Base-by-base conservation (phyloP, 257 asterid genomes). In the Knoxia roxburghii region DNA sequence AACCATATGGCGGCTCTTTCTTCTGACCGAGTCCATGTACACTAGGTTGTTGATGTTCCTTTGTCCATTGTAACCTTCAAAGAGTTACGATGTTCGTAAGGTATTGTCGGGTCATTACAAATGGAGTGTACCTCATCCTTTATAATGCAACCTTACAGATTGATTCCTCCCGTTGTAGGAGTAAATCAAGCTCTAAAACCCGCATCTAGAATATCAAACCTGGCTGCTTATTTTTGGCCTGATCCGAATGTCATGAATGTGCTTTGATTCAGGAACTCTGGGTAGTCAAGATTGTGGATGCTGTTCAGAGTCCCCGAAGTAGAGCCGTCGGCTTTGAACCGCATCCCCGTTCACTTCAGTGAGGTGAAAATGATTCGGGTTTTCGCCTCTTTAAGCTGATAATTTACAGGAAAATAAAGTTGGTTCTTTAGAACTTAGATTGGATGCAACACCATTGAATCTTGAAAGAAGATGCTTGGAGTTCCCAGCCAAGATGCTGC, bases 301-400 rank as follows among this genome's bases (percentile, higher is more conserved):
- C 49, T 24, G 71, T 7, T 69, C 69, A 66, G 68, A 43, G 71
- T 45, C 64, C 39, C 39, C 37, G 39, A 60, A 68, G 65, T 51
- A 27, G 62, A 58, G 62, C 32, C 54, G 59, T 15, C 21, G 0
- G 20, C 6, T 54, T 29, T 50, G 13, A 61, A 54, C 65, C 52
- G 52, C 56, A 49, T 17, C 5, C 63, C 75, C 61, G 49, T 69
- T 75, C 72, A 68, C 80, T 78, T 75, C 75, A 64, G 75, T 13
- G 56, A 52, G 69, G 71, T 73, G 72, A 68, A 78, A 75, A 57
- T 69, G 35, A 41, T 51, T 65, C 41, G 9, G 21, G 72, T 79
- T 79, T 75, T 79, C 83, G 59, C 78, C 78, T 68, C 48, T 59
- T 65, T 48, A 62, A 55, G 43, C 71, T 43, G 61, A 60, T 45